phyloP scores from a whole-genome alignment of 2,329 filamentous ascomycete species.

The Aspergillus clavatus region DNA sequence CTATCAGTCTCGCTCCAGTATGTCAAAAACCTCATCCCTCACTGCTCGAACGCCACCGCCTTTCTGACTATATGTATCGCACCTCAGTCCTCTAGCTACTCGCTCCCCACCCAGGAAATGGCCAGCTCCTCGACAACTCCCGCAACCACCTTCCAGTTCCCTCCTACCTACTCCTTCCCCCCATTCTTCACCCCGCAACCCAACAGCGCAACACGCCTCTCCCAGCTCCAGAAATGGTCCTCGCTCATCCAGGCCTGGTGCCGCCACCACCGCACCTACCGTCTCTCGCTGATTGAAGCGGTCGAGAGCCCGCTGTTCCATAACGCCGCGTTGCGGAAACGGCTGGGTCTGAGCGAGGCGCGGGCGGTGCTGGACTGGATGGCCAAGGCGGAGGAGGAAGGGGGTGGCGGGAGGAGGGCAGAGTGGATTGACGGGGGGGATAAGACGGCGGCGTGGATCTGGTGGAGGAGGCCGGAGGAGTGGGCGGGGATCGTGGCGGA shows the following conservation, averaged over 20 bases:
- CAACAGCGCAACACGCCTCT: constrained; percentile 41
- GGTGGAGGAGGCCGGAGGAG: constrained; percentile 82
- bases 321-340: constrained; percentile 42
- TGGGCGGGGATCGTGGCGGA: constrained; percentile 75
- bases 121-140: neutral
- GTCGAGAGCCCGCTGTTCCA: constrained; percentile 56
- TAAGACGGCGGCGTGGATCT: constrained; percentile 65
- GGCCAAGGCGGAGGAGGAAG: constrained; percentile 42
- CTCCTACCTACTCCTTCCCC: constrained; percentile 46
- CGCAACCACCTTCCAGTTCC: constrained; percentile 35
- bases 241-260: constrained; percentile 79
- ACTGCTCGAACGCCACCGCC: too few species aligned
- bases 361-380: constrained; percentile 54
- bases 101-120: too few species aligned
- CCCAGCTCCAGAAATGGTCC: constrained; percentile 75
- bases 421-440: constrained; percentile 56
- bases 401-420: constrained; percentile 44
- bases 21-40: neutral
- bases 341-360: constrained; percentile 50
- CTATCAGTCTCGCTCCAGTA: neutral
- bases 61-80: constrained; percentile 8
- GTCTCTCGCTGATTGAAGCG: constrained; percentile 62
- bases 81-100: too few species aligned
- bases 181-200: constrained; percentile 50
- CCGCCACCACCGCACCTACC: constrained; percentile 69